Evolutionary conservation across 176 grass and related monocot genomes (phyloP), one percentile per base, ranked within the genome.

Genomic region (Carex myosuroides): DNA sequence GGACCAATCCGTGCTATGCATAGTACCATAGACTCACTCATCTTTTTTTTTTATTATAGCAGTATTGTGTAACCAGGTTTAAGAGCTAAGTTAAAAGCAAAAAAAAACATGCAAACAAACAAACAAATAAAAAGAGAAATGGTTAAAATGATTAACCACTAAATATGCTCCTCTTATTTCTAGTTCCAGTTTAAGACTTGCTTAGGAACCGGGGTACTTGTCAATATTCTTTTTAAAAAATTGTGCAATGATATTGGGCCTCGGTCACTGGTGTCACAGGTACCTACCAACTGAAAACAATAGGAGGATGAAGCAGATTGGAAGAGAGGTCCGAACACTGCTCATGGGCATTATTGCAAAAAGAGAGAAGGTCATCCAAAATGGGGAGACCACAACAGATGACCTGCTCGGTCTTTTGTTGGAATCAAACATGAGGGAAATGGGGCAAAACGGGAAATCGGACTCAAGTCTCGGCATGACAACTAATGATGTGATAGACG

Each of bases 381-480:
- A 85, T 57, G 87, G 89, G 13, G 84, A 91, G 80, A 60, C 60
- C 1, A 83, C 3, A 48, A 88, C 84, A 29, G 72, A 86, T 70
- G 92, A 94, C 32, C 64, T 97, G 78, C 79, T 97, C 30, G 87
- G 92, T 39, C 78, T 97, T 41, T 26, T 97, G 29, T n/a, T 97
- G 73, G 87, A 94, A 37, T 97, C 95, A 48, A 94, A 94, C 74
- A 86, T 11, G 56, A 74, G 29, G 39, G 48, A 92, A 48, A 82
- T 46, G 60, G n/a, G 18, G 11, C 70, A 77, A 32, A 88, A 89
- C 42, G 89, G 87, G 60, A 84, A 83, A 18, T 39, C 61, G 0
- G 46, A 89, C 52, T 79, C 79, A 1, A 70, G 83, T 48, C 65
- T 86, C 11, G 83, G 84, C 37, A 91, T 97, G 87, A 92, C 79